phyloP scores from a whole-genome alignment of 306 rosid genomes.

The Dicorynia guianensis region DNA sequence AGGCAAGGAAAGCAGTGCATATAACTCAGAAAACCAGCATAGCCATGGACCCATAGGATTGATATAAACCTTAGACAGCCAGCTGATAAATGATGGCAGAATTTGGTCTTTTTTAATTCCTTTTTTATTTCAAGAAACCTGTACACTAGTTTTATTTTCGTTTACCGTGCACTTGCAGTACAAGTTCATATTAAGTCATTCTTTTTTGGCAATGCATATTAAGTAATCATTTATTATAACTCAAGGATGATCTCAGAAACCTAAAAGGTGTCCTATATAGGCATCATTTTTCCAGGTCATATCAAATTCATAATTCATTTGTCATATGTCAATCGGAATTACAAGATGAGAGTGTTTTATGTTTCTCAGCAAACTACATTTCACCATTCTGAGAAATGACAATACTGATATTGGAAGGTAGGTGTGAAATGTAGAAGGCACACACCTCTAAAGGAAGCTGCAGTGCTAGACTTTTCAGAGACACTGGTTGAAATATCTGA shows the following conservation, averaged over 20 bases:
- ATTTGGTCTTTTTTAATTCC: background rate
- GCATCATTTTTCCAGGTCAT: background rate
- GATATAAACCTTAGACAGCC: constrained; percentile 3
- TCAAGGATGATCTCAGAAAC: background rate
- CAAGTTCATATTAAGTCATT: background rate
- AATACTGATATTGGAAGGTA: too few relatives aligned
- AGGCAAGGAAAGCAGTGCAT: constrained; percentile 55
- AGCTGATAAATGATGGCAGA: background rate
- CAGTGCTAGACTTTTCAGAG: too few relatives aligned
- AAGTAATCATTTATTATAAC: background rate
- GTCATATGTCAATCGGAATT: background rate
- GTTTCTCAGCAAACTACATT: background rate
- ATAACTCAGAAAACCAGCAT: constrained; percentile 31
- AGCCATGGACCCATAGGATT: constrained; percentile 31
- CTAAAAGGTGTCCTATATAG: too few relatives aligned
- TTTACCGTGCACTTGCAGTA: background rate
- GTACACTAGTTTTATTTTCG: background rate
- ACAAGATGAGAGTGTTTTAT: background rate
- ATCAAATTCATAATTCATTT: background rate
- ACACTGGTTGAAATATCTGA: too few relatives aligned
- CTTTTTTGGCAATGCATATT: background rate
- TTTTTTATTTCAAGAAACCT: background rate
- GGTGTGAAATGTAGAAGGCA: too few relatives aligned
- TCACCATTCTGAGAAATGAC: too few relatives aligned
- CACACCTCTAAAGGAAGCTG: too few relatives aligned